Evolutionary conservation across 2,329 filamentous ascomycete genomes (phyloP), one percentile per base, ranked within the genome.

Genomic region (Periconia digitata): DNA sequence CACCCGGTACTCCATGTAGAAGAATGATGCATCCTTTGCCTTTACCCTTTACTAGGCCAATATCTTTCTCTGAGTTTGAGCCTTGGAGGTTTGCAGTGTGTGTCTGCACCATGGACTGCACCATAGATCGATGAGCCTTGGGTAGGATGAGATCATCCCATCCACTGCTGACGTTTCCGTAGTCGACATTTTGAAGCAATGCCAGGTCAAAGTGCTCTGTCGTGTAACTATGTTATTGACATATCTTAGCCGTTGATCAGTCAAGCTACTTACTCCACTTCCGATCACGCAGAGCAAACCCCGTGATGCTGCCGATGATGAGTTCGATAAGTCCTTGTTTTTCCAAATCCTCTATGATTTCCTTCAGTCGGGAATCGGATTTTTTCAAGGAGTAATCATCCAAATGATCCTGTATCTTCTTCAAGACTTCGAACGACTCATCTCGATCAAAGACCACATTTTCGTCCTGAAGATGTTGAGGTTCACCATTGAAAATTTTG

Each of bases 11-110:
- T 1, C 77, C 78, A 37, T 67, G 70, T 3, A 81, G 70, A 2
- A 79, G 69, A 46, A 80, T 66, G 44, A 80, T 76, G 27, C 79
- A 70, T 6, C 78, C 77, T 20, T 68, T 67, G 12, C 78, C 78
- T 54, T 81, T 81, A 24, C 76, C 77, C n/a, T 72, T 67, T 16
- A 54, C 47, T 16, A 51, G 16, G 17, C 47, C 46, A n/a, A 44
- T 44, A 8, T 38, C 42, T 3, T 2, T 37, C 21, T 36, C 17
- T 13, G 13, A 13, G 3, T 13, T 4, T 6, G 13, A 18, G 32
- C 29, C 3, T n/a, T 8, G 8, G 21, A 13, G 17, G 20, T 13
- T 29, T 20, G 41, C 41, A 15, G 29, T 35, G 29, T 44, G 42
- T n/a, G 32, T 37, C 32, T 44, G 35, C 6, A 46, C 43, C 37